Conservation (phyloP, 2,329 filamentous ascomycete genomes). For the Fusarium cicatricum region DNA sequence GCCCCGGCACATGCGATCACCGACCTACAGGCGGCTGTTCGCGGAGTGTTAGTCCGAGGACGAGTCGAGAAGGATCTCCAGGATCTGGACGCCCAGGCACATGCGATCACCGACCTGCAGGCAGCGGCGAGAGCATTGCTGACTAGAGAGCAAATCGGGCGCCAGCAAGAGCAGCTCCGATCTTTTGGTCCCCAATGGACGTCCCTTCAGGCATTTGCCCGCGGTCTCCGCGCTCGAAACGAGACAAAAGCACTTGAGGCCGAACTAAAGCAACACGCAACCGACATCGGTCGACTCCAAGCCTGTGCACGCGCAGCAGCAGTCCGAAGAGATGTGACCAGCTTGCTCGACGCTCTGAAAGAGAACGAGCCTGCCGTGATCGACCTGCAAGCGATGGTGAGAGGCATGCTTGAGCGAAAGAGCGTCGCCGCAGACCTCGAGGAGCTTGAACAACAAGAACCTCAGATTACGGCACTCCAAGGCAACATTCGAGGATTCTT, state of each 20-base stretch:
- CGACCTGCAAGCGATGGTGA: constrained; percentile 65
- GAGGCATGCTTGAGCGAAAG: constrained; percentile 68
- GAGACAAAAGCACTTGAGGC: constrained; percentile 54
- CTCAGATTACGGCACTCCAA: constrained; percentile 70
- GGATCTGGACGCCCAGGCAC: constrained; percentile 60
- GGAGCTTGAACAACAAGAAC: constrained; percentile 65
- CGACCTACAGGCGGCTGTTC: constrained; percentile 71
- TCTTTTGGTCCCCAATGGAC: constrained; percentile 60
- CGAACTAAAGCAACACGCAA: constrained; percentile 56
- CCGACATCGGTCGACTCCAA: constrained; percentile 59
- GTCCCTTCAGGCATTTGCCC: constrained; percentile 51
- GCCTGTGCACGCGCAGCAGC: constrained; percentile 62
- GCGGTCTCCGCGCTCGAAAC: constrained; percentile 59
- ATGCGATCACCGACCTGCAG: constrained; percentile 66
- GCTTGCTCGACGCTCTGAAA: constrained; percentile 58
- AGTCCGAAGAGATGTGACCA: constrained; percentile 59
- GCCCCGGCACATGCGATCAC: constrained; percentile 59
- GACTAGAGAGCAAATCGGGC: constrained; percentile 62
- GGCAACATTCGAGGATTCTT: constrained; percentile 71
- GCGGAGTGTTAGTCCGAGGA: constrained; percentile 71
- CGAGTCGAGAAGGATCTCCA: constrained; percentile 62
- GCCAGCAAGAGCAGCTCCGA: constrained; percentile 60
- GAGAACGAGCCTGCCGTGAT: constrained; percentile 56
- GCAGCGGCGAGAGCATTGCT: constrained; percentile 71
- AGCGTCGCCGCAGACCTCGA: constrained; percentile 58